These are phyloP conservation scores for Ceratobasidium sp. DNA, from an alignment of 1,284 basidiomycete species.

Conservation along the genomic window DNA sequence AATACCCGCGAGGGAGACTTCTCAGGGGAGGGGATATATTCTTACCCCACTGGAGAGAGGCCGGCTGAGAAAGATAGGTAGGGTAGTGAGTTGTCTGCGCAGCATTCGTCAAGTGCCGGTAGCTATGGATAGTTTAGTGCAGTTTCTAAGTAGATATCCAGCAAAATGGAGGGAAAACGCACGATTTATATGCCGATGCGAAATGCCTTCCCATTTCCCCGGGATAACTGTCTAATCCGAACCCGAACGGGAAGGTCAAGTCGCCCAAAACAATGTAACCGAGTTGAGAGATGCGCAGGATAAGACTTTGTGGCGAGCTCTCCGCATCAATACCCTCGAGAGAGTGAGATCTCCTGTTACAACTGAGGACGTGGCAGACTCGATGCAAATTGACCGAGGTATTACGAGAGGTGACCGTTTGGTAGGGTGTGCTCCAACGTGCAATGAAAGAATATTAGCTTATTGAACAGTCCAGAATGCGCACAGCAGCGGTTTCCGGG, in stretches of 20 bases:
- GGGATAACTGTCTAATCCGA: slow-evolving; percentile 48
- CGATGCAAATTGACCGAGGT: no score
- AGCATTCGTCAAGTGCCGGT: slow-evolving; percentile 57
- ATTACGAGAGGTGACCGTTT: no score
- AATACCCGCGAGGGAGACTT: slow-evolving; percentile 62
- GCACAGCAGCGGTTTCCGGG: no score
- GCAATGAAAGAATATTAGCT: no score
- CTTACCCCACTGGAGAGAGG: slow-evolving; percentile 64
- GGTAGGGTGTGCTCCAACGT: no score
- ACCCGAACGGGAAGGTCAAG: slow-evolving; percentile 49
- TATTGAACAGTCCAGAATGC: no score
- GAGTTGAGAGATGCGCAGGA: slow-evolving; percentile 46
- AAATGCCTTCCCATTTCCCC: slow-evolving; percentile 1
- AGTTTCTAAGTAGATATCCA: not conserved
- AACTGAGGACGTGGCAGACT: no score
- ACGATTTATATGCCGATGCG: slow-evolving; percentile 48
- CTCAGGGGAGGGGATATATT: slow-evolving; percentile 68
- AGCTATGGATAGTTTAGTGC: no score
- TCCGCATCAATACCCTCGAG: no score
- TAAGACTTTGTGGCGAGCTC: no score
- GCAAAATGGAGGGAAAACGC: no score
- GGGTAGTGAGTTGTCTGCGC: slow-evolving; percentile 57
- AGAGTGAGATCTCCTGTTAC: no score
- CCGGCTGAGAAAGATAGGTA: slow-evolving; percentile 58
- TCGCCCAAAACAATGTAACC: slow-evolving; percentile 50